Evolutionary conservation across 176 grass and related monocot species (phyloP).

Genomic region (Hsuehochloa calcarea): DNA sequence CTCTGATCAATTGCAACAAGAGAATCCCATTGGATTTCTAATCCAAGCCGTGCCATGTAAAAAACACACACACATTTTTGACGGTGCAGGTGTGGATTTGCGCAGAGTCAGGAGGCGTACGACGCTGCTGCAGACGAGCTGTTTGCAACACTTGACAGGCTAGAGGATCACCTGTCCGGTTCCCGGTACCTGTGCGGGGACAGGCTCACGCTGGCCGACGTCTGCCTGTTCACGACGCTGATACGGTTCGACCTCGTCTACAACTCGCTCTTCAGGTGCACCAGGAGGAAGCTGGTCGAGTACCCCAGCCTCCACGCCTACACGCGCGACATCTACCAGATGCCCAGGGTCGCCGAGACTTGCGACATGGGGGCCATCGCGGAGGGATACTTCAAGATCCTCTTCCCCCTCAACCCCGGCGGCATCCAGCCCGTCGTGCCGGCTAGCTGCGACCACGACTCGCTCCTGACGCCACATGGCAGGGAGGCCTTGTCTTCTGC

Average conservation of each 20-base stretch:
- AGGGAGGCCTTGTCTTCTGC: slow-evolving; percentile 54
- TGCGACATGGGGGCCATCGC: slow-evolving; percentile 81
- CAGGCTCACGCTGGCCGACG: slow-evolving; percentile 70
- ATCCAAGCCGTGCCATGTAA: not conserved
- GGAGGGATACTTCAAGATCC: slow-evolving; percentile 75
- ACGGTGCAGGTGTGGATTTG: slow-evolving; percentile 71
- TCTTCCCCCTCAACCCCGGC: slow-evolving; percentile 86
- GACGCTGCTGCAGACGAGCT: slow-evolving; percentile 60
- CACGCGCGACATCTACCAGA: slow-evolving; percentile 85
- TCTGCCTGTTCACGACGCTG: slow-evolving; percentile 93
- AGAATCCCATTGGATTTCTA: not conserved
- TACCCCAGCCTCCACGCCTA: slow-evolving; percentile 82
- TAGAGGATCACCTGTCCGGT: slow-evolving; percentile 65
- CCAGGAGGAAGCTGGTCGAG: slow-evolving; percentile 72
- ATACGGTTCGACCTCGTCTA: slow-evolving; percentile 84
- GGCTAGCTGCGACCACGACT: slow-evolving; percentile 42
- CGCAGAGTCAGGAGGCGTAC: slow-evolving; percentile 91
- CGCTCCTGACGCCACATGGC: slow-evolving; percentile 59
- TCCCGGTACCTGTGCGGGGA: slow-evolving; percentile 73
- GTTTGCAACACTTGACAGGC: slow-evolving; percentile 58
- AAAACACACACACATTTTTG: not conserved
- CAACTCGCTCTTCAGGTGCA: slow-evolving; percentile 90
- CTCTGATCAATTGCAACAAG: not conserved
- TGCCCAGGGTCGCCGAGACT: slow-evolving; percentile 68
- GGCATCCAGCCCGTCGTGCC: slow-evolving; percentile 66